These are phyloP conservation scores for Sphagnurus paluster DNA, from an alignment of 1,284 basidiomycete species.

Conservation along the genomic window DNA sequence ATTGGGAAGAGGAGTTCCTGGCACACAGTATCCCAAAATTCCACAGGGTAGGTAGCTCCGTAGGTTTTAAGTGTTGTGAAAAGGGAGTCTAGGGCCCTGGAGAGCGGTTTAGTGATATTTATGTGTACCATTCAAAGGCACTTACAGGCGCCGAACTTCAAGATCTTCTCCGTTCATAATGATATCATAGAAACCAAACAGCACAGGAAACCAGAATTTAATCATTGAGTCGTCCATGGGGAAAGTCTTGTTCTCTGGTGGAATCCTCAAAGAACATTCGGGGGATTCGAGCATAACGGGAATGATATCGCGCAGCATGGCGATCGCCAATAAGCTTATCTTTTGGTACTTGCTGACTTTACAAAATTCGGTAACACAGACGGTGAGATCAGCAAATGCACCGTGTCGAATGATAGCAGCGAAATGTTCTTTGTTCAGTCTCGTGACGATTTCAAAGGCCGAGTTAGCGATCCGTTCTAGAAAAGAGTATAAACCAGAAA, in stretches of 20 bases:
- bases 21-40: slow-evolving; percentile 99
- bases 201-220: slow-evolving; percentile 95
- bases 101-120: slow-evolving; percentile 1
- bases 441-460: slow-evolving; percentile 95
- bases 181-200: slow-evolving; percentile 98
- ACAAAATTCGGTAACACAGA: slow-evolving; percentile 98
- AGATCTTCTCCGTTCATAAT: slow-evolving; percentile 99
- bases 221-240: slow-evolving; percentile 82
- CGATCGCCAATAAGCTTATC: slow-evolving; percentile 94
- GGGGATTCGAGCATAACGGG: slow-evolving; percentile 88
- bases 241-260: slow-evolving; percentile 32
- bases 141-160: slow-evolving; percentile 93
- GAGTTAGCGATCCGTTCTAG: slow-evolving; percentile 89
- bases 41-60: slow-evolving; percentile 83
- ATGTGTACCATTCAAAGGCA: slow-evolving; percentile 17
- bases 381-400: slow-evolving; percentile 93
- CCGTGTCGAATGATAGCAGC: slow-evolving; percentile 89
- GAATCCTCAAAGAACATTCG: slow-evolving; percentile 66
- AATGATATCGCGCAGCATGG: slow-evolving; percentile 91
- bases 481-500: slow-evolving; percentile 6
- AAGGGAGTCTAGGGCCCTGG: slow-evolving; percentile 91
- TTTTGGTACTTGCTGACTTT: slow-evolving; percentile 99
- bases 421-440: slow-evolving; percentile 91
- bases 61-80: slow-evolving; percentile 94
- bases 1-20: slow-evolving; percentile 98